Conservation (phyloP, 2,329 filamentous ascomycete genomes). For the Arthrobotrys musiformis region DNA sequence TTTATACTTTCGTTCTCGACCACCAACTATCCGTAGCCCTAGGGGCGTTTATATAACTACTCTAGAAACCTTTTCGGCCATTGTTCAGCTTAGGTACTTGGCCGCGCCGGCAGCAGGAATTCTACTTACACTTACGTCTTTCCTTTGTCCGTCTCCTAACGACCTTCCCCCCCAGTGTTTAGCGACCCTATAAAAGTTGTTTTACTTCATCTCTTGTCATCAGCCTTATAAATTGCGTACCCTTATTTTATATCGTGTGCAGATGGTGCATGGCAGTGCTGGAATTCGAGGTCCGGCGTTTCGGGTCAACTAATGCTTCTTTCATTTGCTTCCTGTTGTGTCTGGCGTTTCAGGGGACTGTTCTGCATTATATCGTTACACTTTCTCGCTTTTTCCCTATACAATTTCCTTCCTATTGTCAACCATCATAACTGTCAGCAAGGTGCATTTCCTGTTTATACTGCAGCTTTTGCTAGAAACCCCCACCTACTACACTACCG, state of each 20-base stretch:
- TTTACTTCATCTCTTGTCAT: background rate
- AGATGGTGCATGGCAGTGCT: background rate
- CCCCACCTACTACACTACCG: background rate
- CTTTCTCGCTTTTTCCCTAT: background rate
- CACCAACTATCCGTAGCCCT: too few species aligned
- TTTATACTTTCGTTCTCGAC: background rate
- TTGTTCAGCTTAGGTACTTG: background rate
- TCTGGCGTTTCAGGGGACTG: conserved; percentile 10
- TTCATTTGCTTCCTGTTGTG: background rate
- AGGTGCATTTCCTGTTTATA: background rate
- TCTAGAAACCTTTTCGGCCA: background rate
- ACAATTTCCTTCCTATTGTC: background rate
- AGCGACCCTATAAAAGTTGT: background rate
- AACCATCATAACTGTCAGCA: background rate
- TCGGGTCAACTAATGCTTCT: background rate
- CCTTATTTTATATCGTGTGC: background rate
- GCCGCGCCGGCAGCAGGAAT: background rate
- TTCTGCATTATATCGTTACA: background rate
- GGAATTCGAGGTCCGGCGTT: conserved; percentile 9
- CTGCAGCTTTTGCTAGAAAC: background rate
- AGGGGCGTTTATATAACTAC: too few species aligned
- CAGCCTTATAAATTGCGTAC: background rate
- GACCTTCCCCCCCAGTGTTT: background rate
- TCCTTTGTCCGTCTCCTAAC: background rate
- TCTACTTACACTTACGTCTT: background rate